Evolutionary conservation across 148 eudicot genomes (phyloP), one percentile per base, ranked within the genome.

Genomic region (Camellia granthamiana): DNA sequence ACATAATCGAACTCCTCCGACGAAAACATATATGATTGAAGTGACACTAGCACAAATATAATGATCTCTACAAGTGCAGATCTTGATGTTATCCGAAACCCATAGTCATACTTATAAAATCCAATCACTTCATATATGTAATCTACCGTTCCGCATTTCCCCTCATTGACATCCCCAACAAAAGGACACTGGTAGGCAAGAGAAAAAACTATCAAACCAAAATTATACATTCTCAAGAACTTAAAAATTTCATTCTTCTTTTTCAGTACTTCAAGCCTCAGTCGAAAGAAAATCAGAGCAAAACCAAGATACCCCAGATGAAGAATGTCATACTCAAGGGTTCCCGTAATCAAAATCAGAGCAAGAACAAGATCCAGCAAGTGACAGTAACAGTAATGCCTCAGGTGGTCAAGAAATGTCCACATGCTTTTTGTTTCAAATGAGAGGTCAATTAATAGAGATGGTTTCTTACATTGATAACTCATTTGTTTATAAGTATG

Each of bases 351-450:
- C 69, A 95, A 78, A 75, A 95, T 86, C 87, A 95, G 83, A 68
- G 97, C 89, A 81, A 95, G 97, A 77, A 95, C 98, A 42, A 95
- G 93, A 86, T 95, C 98, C 87, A 95, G 74, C 19, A 95, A 90
- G 84, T 95, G 98, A 85, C 98, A 95, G 82, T 95, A 95, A 81
- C 98, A 93, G 85, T 95, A 95, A 81, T 93, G 92, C 87, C 95
- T 91, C 79, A 95, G 77, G 84, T 93, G 93, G 82, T 95, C 98
- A 79, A 95, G 91, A 77, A 93, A 83, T 74, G 98, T 95, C 98
- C 98, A 95, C 93, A 95, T 90, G 87, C 96, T 88, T 88, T 95
- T 95, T 77, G 98, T 95, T 84, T 95, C 98, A 78, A 93, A 92
- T 73, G 98, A 91, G 41, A 95, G 96, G 84, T 95, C 97, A 83